Evolutionary conservation across 306 rosid species (phyloP), one percentile per base, ranked within the genome.

Genomic region (Citrullus amarus): DNA sequence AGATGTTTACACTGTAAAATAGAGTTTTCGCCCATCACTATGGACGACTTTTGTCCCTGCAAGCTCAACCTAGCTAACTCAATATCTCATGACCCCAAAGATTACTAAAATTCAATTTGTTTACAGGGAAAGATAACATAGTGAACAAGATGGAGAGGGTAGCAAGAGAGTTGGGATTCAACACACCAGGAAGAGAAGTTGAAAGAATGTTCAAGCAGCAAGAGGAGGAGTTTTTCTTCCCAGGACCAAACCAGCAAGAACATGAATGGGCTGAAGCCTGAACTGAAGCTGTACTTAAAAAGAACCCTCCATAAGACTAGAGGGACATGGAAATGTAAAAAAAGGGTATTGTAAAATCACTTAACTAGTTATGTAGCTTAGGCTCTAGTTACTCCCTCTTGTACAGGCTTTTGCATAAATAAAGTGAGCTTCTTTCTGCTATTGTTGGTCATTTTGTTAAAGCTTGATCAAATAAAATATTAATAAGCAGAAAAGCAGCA

Each of bases 211-310:
- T 68, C 74, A 68, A 2, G 13, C 74, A 68, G 34, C 74, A 68
- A 68, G 53, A 68, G 5, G 74, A 68, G 9, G 74, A 68, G 74
- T 68, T 68, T 12, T 68, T 68, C 74, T 43, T 68, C 54, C 74
- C 74, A 18, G 74, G 74, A n/a, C 74, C 74, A 41, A 11, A 3
- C 18, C 74, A 41, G 9, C 74, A 68, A 38, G 51, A 66, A 18
- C 53, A 67, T 38, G 50, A 66, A 18, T 66, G 50, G 73, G 51
- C 73, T 39, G 73, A 39, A 1, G 73, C 51, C 30, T 66, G 73
- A 62, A 34, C 44, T 62, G 18, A 57, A 60, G 20, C 0, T 48
- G 54, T 53, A 53, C 57, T 53, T 16, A 53, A 53, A 51, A 6
- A 30, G 39, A 60, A 28, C 38, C 16, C 61, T 7, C 61, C 61